Base-by-base conservation (phyloP, 2,329 filamentous ascomycete genomes). In the Aphanoascus verrucosus region DNA sequence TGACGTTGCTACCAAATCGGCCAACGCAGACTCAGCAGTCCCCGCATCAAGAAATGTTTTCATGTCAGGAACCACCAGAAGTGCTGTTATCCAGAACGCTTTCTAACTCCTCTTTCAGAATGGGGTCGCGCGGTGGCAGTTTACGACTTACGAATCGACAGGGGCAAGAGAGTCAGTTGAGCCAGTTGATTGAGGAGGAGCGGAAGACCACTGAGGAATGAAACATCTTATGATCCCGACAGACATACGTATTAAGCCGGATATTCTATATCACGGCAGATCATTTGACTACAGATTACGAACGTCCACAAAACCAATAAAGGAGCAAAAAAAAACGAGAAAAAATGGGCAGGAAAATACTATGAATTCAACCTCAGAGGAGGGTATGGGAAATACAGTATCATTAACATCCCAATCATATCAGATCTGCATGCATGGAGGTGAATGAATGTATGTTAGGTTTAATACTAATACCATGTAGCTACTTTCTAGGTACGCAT, bases 101-200 rank as follows among this genome's bases (percentile, higher is more conserved):
- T 12, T 44, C 42, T 2, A 19, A 17, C 11, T 37, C 49, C 8
- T 23, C 49, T 31, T 17, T 42, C 11, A 32, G 5, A 19, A 17
- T 34, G 12, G 12, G 20, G 31, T 28, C 35, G 19, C 37, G 31
- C 9, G 41, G 19, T 15, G 19, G 41, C 17, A 43, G 19, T 14
- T 31, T 19, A 15, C 31, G 42, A 7, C 50, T 15, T 38, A 2
- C 43, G 19, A 34, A 20, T 2, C 42, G 49, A 20, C 49, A 37
- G 15, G 28, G 31, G 17, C 49, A 46, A 28, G 59, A 60, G 46
- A 64, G 62, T 31, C 59, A 64, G 37, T 54, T 65, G 20, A 63
- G 61, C 47, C 56, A 61, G 14, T 53, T 63, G 52, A 64, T 65
- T 52, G 57, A 60, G 43, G 49, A 52, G 48, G 58, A 58, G 40